phyloP scores from a whole-genome alignment of 1,284 basidiomycete species.

The Fomitopsis schrenkii region DNA sequence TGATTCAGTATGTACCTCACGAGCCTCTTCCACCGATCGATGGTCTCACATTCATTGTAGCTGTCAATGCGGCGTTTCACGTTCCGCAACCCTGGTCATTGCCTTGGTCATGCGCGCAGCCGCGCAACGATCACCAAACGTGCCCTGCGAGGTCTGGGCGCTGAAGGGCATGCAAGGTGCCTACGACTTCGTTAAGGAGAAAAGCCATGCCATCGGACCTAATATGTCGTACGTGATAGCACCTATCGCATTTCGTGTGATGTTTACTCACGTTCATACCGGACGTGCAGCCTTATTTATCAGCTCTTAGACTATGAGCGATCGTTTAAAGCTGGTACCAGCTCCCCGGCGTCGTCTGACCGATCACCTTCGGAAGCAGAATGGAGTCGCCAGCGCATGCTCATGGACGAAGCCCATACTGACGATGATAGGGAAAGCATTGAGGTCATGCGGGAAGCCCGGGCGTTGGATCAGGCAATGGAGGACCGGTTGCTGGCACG shows the following conservation, averaged over 20 bases:
- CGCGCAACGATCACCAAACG: constrained; percentile 60
- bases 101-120: constrained; percentile 95
- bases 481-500: constrained; percentile 72
- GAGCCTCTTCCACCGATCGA: constrained; percentile 4
- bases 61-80: constrained; percentile 95
- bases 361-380: constrained; percentile 68
- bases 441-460: constrained; percentile 69
- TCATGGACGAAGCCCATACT: constrained; percentile 57
- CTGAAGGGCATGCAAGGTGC: constrained; percentile 90
- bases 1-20: constrained; percentile 74
- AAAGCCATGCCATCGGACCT: constrained; percentile 86
- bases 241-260: constrained; percentile 10
- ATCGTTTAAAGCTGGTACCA: constrained; percentile 52
- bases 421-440: constrained; percentile 50
- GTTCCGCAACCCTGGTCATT: constrained; percentile 90
- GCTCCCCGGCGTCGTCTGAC: constrained; percentile 50
- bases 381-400: constrained; percentile 71
- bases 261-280: constrained; percentile 7
- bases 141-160: constrained; percentile 73
- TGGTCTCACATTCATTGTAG: constrained; percentile 35
- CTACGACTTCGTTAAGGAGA: constrained; percentile 87
- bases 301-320: constrained; percentile 94
- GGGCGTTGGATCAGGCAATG: constrained; percentile 78
- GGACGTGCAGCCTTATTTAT: constrained; percentile 78
- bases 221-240: constrained; percentile 84